Percentiles rank a stretch among this genome's conserved stretches.
phyloP scores from a whole-genome alignment of 1,139 yeast species.

The Blastobotrys persicus region DNA sequence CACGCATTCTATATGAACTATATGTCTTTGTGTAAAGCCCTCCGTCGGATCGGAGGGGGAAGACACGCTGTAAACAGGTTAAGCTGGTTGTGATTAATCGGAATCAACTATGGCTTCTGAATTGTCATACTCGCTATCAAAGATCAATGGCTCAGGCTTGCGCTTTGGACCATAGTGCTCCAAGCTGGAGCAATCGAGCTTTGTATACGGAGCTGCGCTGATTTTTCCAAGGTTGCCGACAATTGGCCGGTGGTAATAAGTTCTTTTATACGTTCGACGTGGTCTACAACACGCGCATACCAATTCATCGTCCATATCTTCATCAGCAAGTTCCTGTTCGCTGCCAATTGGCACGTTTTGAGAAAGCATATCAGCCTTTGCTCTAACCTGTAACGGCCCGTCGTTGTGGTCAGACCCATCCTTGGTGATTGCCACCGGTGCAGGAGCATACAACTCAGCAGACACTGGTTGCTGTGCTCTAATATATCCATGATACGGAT shows the following conservation, averaged over 20 bases:
- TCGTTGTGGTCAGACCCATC: not conserved
- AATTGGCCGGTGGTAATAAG: not conserved
- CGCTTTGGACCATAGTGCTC: not conserved
- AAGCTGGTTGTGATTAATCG: not conserved
- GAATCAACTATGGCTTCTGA: constrained; percentile 1
- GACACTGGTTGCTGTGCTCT: not conserved
- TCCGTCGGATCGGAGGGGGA: too few relatives aligned
- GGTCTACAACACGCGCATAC: constrained; percentile 3
- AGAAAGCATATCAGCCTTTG: not conserved
- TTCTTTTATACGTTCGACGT: not conserved
- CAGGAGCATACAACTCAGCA: not conserved
- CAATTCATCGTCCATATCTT: not conserved
- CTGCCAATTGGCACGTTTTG: not conserved
- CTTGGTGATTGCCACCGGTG: constrained; percentile 4
- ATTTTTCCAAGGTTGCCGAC: not conserved
- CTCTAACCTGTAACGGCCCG: not conserved
- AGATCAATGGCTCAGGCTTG: not conserved
- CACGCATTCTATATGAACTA: too few relatives aligned
- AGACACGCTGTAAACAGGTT: too few relatives aligned
- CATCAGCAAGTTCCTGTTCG: not conserved
- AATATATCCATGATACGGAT: not conserved
- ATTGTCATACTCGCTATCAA: not conserved
- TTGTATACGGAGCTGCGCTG: not conserved
- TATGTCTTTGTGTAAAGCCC: too few relatives aligned
- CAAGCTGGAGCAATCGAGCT: not conserved